These are phyloP conservation scores for Scheffersomyces lignosus DNA, from an alignment of 805 yeast species.

Conservation along the genomic window DNA sequence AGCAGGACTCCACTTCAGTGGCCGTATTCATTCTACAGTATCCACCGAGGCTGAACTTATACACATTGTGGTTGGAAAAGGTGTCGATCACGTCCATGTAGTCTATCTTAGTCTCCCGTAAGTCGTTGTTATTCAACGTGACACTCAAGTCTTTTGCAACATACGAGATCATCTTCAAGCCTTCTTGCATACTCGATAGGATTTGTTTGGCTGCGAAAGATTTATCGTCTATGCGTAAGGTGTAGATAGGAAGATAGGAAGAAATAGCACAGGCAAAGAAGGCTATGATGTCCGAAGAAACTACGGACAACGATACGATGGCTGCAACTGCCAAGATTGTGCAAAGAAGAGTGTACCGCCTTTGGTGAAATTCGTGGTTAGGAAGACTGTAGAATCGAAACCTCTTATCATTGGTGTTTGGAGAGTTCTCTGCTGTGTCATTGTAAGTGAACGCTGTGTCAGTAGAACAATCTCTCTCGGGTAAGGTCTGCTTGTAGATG, in stretches of 20 bases:
- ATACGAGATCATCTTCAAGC: conserved; percentile 44
- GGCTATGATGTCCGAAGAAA: conserved; percentile 16
- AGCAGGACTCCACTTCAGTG: conserved; percentile 22
- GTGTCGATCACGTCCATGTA: conserved; percentile 40
- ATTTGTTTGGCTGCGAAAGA: conserved; percentile 31
- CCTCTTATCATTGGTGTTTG: too few species aligned
- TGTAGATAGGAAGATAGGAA: conserved; percentile 45
- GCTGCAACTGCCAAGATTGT: too few species aligned
- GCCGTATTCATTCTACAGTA: conserved; percentile 43
- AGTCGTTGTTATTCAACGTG: conserved; percentile 4
- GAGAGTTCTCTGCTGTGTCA: too few species aligned
- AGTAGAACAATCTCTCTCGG: too few species aligned
- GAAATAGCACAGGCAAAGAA: conserved; percentile 31
- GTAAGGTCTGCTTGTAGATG: too few species aligned
- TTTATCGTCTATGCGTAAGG: conserved; percentile 39
- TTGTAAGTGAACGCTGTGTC: too few species aligned
- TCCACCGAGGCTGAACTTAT: conserved; percentile 46
- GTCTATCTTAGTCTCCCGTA: conserved; percentile 6
- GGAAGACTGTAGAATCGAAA: too few species aligned
- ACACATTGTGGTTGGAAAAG: conserved; percentile 42
- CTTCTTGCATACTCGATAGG: conserved; percentile 38
- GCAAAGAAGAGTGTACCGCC: too few species aligned
- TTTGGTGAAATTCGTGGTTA: too few species aligned
- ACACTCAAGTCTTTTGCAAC: conserved; percentile 42
- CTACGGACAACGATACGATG: conserved; percentile 13